phyloP scores from a whole-genome alignment of 2,329 filamentous ascomycete species.

The Polytolypa hystricis region DNA sequence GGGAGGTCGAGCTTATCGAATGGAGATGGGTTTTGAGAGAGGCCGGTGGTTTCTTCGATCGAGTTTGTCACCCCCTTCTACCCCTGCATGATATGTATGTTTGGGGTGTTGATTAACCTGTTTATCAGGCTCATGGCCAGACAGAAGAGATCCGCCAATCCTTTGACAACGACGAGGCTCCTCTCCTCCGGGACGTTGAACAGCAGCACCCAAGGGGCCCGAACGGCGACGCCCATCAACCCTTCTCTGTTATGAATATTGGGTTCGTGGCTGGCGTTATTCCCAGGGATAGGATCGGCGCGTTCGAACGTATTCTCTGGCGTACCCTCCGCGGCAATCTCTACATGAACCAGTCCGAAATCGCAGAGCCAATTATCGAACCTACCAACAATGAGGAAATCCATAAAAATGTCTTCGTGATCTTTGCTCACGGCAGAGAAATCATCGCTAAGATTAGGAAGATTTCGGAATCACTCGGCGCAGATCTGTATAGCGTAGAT shows the following conservation, averaged over 20 bases:
- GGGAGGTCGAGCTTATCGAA: conserved; percentile 91
- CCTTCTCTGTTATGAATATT: conserved; percentile 96
- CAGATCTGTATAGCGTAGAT: conserved; percentile 91
- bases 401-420: conserved; percentile 97
- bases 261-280: conserved; percentile 97
- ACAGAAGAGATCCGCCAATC: conserved; percentile 94
- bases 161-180: conserved; percentile 77
- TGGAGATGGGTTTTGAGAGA: conserved; percentile 97
- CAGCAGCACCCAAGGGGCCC: conserved; percentile 54
- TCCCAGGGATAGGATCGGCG: conserved; percentile 77
- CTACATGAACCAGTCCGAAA: conserved; percentile 99
- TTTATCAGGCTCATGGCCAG: conserved; percentile 66
- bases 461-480: conserved; percentile 94
- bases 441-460: conserved; percentile 98
- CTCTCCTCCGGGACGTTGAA: conserved; percentile 84
- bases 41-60: conserved; percentile 93
- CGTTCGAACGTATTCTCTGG: conserved; percentile 97
- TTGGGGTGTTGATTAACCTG: conserved; percentile 1
- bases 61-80: conserved; percentile 32
- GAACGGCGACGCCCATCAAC: conserved; percentile 55
- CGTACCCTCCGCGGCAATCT: conserved; percentile 91
- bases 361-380: conserved; percentile 83
- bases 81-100: not conserved
- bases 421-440: conserved; percentile 97
- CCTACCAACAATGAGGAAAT: conserved; percentile 84